phyloP scores from a whole-genome alignment of 768 basidiomycete genomes.

The Mycena filopes region DNA sequence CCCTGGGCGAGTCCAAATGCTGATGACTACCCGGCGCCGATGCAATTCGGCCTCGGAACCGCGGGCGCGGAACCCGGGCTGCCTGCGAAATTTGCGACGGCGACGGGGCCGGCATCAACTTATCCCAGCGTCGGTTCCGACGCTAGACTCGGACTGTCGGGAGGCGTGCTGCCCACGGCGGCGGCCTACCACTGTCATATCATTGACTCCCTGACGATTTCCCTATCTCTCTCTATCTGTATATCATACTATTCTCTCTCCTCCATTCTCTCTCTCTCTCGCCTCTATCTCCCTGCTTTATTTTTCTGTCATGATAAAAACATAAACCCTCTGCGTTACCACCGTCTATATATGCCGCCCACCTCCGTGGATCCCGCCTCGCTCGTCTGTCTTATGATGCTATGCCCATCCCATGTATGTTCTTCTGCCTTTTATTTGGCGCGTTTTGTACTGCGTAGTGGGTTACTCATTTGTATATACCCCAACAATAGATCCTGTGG shows the following conservation, averaged over 20 bases:
- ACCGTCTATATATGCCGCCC: slow-evolving; percentile 34
- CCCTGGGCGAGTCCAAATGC: slow-evolving; percentile 10
- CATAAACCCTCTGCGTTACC: slow-evolving; percentile 23
- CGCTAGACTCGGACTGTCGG: neutral
- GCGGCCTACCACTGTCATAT: slow-evolving; percentile 1
- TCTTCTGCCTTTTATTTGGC: slow-evolving; percentile 9
- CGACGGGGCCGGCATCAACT: neutral
- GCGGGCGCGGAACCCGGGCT: neutral
- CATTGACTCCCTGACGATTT: slow-evolving; percentile 32
- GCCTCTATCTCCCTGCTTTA: slow-evolving; percentile 16
- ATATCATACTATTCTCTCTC: slow-evolving; percentile 25
- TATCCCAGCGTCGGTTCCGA: neutral
- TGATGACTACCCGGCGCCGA: neutral
- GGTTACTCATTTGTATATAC: slow-evolving; percentile 31
- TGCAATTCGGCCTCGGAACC: slow-evolving; percentile 7
- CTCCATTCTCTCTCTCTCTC: slow-evolving; percentile 26
- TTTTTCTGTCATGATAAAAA: slow-evolving; percentile 15
- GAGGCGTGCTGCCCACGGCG: neutral
- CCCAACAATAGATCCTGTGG: slow-evolving; percentile 32
- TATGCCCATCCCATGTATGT: slow-evolving; percentile 29
- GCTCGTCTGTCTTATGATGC: slow-evolving; percentile 32
- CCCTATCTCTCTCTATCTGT: slow-evolving; percentile 15
- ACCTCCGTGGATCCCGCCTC: slow-evolving; percentile 38
- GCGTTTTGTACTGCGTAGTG: slow-evolving; percentile 25
- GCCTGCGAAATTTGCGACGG: neutral